Evolutionary conservation across 2,329 filamentous ascomycete genomes (phyloP).

Genomic region (Aspergillus nomiae): DNA sequence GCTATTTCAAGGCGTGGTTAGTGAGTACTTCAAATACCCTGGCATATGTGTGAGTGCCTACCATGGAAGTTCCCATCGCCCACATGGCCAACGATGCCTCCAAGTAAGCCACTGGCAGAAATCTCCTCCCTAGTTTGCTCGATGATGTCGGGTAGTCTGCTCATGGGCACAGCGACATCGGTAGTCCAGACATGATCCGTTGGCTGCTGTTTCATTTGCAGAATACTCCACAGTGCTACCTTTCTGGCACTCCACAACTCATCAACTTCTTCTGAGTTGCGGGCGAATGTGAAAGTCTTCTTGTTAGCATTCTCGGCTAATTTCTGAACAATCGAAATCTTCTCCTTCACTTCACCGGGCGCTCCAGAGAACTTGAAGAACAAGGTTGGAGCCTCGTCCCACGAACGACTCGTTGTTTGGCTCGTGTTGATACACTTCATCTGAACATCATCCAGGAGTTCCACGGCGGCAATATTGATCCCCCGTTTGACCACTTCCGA

Average conservation of each 20-base stretch:
- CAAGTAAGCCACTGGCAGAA: slow-evolving; percentile 62
- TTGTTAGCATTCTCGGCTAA: slow-evolving; percentile 53
- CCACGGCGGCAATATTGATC: slow-evolving; percentile 82
- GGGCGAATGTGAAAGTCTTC: slow-evolving; percentile 67
- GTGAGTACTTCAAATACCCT: not conserved
- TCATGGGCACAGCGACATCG: slow-evolving; percentile 80
- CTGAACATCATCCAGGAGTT: slow-evolving; percentile 89
- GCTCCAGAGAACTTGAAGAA: slow-evolving; percentile 78
- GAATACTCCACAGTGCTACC: slow-evolving; percentile 71
- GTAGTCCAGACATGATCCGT: slow-evolving; percentile 74
- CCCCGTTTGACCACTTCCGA: slow-evolving; percentile 76
- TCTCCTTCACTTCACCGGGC: slow-evolving; percentile 62
- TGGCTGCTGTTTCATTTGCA: slow-evolving; percentile 62
- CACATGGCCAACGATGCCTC: slow-evolving; percentile 70
- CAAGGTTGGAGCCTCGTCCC: slow-evolving; percentile 70
- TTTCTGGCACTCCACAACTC: slow-evolving; percentile 78
- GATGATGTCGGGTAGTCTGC: slow-evolving; percentile 70
- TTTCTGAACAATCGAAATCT: slow-evolving; percentile 62
- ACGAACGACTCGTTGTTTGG: slow-evolving; percentile 51
- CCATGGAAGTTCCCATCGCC: slow-evolving; percentile 76
- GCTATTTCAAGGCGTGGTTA: slow-evolving; percentile 38
- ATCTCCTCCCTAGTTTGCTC: slow-evolving; percentile 69
- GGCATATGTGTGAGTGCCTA: slow-evolving; percentile 18
- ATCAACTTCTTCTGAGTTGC: slow-evolving; percentile 62
- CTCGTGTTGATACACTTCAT: slow-evolving; percentile 70